Conservation (phyloP, 805 yeast species). For the Saccharomyces eubayanus region DNA sequence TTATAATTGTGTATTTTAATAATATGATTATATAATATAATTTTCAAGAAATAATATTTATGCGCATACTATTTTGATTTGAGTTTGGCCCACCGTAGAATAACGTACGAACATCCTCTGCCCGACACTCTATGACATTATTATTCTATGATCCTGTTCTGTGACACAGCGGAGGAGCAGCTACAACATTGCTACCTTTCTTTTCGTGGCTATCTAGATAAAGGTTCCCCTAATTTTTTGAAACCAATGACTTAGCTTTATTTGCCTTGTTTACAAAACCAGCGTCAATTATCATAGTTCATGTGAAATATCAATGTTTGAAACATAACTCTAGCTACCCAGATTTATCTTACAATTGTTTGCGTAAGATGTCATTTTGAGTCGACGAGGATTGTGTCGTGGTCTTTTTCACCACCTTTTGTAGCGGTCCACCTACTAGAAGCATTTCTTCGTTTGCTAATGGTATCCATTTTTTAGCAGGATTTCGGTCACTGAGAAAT, state of each 20-base stretch:
- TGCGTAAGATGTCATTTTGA: constrained; percentile 14
- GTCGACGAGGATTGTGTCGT: constrained; percentile 49
- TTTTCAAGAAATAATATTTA: neutral
- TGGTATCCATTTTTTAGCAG: too few relatives aligned
- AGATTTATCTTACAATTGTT: neutral
- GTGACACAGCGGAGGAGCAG: neutral
- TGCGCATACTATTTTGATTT: constrained; percentile 3
- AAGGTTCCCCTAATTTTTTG: too few relatives aligned
- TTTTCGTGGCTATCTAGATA: neutral
- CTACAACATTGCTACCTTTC: neutral
- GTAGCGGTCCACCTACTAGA: constrained; percentile 33
- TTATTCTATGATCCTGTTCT: neutral
- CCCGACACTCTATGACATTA: neutral
- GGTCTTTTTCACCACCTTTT: constrained; percentile 42
- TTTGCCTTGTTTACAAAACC: too few relatives aligned
- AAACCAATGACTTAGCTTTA: too few relatives aligned
- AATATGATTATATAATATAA: neutral
- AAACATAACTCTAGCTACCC: constrained; percentile 4
- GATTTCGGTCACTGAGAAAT: too few relatives aligned
- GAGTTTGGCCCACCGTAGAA: neutral
- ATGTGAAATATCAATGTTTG: constrained; percentile 11
- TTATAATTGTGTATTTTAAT: neutral
- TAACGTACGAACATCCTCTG: neutral
- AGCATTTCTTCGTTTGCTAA: too few relatives aligned
- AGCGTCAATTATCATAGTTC: too few relatives aligned